Percentiles rank a stretch among this genome's conserved stretches.
Evolutionary conservation across 2,329 filamentous ascomycete species (phyloP).

Genomic region (Triangularia setosa): DNA sequence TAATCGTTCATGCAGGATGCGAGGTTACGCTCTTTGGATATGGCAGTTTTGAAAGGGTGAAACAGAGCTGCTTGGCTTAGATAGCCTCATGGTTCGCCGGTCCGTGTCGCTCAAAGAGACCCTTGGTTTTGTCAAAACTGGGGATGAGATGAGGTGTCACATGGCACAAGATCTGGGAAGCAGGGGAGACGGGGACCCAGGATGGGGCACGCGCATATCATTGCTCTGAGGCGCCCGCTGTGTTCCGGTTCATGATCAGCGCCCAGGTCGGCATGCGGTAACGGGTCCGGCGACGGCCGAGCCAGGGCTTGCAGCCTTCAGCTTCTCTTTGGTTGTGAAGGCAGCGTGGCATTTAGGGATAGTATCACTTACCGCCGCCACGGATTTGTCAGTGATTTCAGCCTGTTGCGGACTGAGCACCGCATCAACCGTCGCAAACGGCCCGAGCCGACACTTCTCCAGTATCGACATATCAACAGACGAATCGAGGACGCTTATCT

Average conservation of each 20-base stretch:
- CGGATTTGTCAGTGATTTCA: constrained; percentile 1
- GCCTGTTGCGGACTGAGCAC: background rate
- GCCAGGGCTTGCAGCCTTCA: background rate
- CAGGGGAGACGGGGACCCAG: constrained; percentile 29
- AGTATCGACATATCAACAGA: background rate
- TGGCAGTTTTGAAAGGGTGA: constrained; percentile 20
- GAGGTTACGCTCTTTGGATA: constrained; percentile 14
- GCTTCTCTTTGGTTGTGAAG: constrained; percentile 12
- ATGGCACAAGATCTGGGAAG: constrained; percentile 49
- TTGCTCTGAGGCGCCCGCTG: constrained; percentile 25
- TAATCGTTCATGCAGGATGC: constrained; percentile 18
- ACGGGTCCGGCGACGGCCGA: constrained; percentile 16
- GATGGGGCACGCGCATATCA: constrained; percentile 27
- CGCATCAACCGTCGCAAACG: constrained; percentile 10
- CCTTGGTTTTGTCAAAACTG: constrained; percentile 29
- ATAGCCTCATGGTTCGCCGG: constrained; percentile 22
- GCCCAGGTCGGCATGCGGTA: constrained; percentile 8
- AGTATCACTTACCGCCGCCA: constrained; percentile 9
- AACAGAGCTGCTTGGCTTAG: constrained; percentile 20
- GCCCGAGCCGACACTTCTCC: constrained; percentile 19
- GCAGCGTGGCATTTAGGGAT: constrained; percentile 14
- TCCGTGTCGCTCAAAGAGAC: constrained; percentile 18
- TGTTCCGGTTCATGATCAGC: constrained; percentile 16
- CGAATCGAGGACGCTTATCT: background rate
- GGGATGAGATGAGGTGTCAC: constrained; percentile 40